Percentiles rank a stretch among this genome's conserved stretches.
These are phyloP conservation scores for Gaultheria prostrata DNA, from an alignment of 148 eudicot species.

Conservation along the genomic window DNA sequence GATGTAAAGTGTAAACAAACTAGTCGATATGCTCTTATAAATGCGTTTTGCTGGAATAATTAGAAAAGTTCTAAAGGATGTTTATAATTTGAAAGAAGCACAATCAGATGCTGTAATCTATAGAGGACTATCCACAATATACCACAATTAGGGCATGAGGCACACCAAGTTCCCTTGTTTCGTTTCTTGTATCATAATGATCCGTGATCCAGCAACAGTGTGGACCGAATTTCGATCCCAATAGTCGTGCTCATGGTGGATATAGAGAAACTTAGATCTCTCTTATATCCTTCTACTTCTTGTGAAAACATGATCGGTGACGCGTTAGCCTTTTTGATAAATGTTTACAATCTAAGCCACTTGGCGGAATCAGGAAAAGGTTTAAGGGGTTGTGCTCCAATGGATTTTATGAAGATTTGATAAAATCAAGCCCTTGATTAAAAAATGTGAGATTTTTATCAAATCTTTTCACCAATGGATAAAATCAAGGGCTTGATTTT, in stretches of 20 bases:
- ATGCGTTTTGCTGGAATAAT: background rate
- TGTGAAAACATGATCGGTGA: background rate
- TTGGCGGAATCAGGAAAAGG: background rate
- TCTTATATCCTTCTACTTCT: background rate
- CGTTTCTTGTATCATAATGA: background rate
- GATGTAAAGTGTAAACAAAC: background rate
- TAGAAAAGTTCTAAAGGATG: background rate
- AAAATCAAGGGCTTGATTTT: too few species aligned
- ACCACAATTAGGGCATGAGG: background rate
- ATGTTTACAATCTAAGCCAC: background rate
- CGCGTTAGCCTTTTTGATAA: background rate
- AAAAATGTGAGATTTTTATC: too few species aligned
- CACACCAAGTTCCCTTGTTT: background rate
- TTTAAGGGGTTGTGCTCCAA: too few species aligned
- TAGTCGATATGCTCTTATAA: background rate
- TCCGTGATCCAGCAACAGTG: background rate
- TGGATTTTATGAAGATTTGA: too few species aligned
- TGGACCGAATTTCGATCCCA: background rate
- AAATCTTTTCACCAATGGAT: too few species aligned
- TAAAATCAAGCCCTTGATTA: too few species aligned
- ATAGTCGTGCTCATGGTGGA: background rate
- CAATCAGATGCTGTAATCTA: background rate
- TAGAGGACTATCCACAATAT: background rate
- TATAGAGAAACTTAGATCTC: background rate
- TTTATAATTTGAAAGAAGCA: background rate